Evolutionary conservation across 176 grass and related monocot species (phyloP).

Genomic region (Raddia distichophylla): DNA sequence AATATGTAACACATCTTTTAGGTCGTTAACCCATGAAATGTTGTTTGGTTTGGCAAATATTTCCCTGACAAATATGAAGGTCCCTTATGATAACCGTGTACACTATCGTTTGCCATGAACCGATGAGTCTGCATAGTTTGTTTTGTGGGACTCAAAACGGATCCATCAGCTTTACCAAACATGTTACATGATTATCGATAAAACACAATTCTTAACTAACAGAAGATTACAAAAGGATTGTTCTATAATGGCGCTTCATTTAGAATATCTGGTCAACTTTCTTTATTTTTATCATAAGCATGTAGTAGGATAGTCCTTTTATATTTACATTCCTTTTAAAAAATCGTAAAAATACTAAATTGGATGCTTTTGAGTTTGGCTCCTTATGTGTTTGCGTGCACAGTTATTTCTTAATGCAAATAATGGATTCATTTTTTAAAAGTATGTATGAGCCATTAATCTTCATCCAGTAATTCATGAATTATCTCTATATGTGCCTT

Average conservation of each 20-base stretch:
- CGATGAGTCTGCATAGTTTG: conserved; percentile 8
- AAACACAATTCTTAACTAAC: not conserved
- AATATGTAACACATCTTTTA: not conserved
- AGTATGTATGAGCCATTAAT: not conserved
- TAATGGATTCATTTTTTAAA: not conserved
- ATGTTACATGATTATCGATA: not conserved
- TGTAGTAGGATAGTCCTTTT: conserved; percentile 24
- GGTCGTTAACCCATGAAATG: not conserved
- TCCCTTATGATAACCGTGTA: not conserved
- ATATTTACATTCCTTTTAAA: not conserved
- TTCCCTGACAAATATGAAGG: not conserved
- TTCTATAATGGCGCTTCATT: conserved; percentile 22
- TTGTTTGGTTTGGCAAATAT: conserved; percentile 9
- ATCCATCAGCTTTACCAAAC: conserved; percentile 15
- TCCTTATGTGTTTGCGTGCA: not conserved
- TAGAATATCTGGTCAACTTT: not conserved
- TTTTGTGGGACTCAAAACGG: conserved; percentile 17
- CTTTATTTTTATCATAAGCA: not conserved
- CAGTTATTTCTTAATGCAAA: not conserved
- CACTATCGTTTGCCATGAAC: not conserved
- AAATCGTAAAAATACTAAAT: not conserved
- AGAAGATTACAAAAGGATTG: not conserved
- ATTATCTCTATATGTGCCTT: not conserved
- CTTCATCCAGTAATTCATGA: not conserved
- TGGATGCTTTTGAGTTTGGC: not conserved